A percentile compares a stretch with the other conserved stretches of the same genome.
These are phyloP conservation scores for Syzygium malaccense DNA, from an alignment of 441 rosid species.

Conservation along the genomic window DNA sequence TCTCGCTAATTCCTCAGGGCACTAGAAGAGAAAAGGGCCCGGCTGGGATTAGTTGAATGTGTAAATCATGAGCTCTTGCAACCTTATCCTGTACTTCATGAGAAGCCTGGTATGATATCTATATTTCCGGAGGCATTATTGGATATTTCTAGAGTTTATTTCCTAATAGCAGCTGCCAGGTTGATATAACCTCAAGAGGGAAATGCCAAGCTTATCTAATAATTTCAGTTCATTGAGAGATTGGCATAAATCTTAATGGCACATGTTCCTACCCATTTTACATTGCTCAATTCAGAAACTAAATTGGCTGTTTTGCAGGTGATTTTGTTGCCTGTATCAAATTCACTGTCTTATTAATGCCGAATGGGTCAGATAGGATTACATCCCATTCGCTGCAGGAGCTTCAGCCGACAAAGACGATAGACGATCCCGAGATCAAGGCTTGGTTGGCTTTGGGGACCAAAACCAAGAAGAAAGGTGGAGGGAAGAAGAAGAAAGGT, in stretches of 20 bases:
- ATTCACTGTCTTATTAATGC: conserved; percentile 88
- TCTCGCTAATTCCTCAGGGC: conserved; percentile 31
- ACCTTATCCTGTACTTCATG: conserved; percentile 90
- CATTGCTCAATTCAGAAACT: neutral
- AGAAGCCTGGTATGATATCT: conserved; percentile 64
- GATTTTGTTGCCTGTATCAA: conserved; percentile 85
- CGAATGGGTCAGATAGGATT: conserved; percentile 87
- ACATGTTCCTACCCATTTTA: neutral
- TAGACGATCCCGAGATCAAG: conserved; percentile 89
- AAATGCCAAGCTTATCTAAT: neutral
- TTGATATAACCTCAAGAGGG: neutral
- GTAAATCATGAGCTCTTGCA: conserved; percentile 90
- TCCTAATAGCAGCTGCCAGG: neutral
- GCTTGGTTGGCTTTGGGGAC: conserved; percentile 89
- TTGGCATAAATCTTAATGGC: neutral
- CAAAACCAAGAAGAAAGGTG: conserved; percentile 91
- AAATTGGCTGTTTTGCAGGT: conserved; percentile 28
- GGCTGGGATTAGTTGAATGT: conserved; percentile 87
- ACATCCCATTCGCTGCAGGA: conserved; percentile 81
- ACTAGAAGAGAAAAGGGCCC: conserved; percentile 88
- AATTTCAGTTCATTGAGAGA: neutral
- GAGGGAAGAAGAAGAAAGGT: conserved; percentile 99
- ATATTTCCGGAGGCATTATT: neutral
- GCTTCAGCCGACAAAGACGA: conserved; percentile 57
- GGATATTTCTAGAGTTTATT: neutral